Evolutionary conservation across 306 rosid species (phyloP).

Genomic region (Medicago ruthenica): DNA sequence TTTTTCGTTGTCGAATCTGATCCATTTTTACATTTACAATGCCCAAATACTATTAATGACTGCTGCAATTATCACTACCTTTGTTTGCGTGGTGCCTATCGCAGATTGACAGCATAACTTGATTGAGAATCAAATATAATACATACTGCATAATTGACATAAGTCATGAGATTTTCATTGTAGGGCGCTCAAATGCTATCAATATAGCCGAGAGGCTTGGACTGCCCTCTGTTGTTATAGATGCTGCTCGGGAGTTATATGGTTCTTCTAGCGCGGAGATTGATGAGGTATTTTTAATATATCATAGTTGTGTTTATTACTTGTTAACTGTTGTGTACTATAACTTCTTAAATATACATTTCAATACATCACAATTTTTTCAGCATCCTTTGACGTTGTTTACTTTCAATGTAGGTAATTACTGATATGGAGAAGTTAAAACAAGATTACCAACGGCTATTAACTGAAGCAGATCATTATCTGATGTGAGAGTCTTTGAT

Average conservation of each 20-base stretch:
- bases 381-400: conserved; percentile 22
- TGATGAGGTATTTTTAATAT: conserved; percentile 69
- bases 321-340: too few species aligned
- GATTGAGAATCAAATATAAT: not conserved
- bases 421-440: conserved; percentile 83
- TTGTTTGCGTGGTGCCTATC: too few species aligned
- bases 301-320: conserved; percentile 18
- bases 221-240: conserved; percentile 68
- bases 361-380: conserved; percentile 4
- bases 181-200: conserved; percentile 95
- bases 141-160: not conserved
- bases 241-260: conserved; percentile 74
- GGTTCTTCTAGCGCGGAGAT: conserved; percentile 96
- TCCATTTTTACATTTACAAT: not conserved
- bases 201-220: conserved; percentile 92
- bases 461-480: conserved; percentile 60
- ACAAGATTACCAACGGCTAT: conserved; percentile 68
- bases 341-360: not conserved
- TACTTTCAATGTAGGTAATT: conserved; percentile 69
- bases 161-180: conserved; percentile 39
- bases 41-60: too few species aligned
- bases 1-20: not conserved
- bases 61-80: too few species aligned
- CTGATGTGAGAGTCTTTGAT: conserved; percentile 65
- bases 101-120: not conserved